Evolutionary conservation across 805 yeast species (phyloP).

Genomic region (Teunomyces gatunensis): DNA sequence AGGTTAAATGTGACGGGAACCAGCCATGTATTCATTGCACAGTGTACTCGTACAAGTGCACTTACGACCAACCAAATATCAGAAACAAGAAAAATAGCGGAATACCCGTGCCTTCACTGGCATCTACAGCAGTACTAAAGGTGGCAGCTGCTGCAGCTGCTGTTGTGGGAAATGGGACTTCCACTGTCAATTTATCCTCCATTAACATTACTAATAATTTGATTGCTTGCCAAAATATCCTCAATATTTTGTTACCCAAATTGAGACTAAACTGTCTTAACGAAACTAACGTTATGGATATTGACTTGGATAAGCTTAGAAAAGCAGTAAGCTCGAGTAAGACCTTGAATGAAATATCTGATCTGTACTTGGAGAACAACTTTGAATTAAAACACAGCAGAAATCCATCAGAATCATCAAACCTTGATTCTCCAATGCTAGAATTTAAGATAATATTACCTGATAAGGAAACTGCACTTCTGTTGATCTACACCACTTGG

Average conservation of each 20-base stretch:
- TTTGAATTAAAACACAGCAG: conserved; percentile 7
- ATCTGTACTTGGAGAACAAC: conserved; percentile 3
- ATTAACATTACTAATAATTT: conserved; percentile 17
- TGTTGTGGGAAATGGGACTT: conserved; percentile 13
- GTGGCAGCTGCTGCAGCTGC: conserved; percentile 14
- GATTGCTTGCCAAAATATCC: conserved; percentile 31
- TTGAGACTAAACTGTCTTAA: conserved; percentile 34
- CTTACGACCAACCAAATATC: conserved; percentile 75
- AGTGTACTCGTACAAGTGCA: conserved; percentile 80
- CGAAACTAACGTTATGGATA: conserved; percentile 19
- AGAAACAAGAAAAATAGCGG: conserved; percentile 45
- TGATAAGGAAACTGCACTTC: conserved; percentile 67
- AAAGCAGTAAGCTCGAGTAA: conserved; percentile 13
- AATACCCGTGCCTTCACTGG: conserved; percentile 24
- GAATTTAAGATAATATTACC: conserved; percentile 73
- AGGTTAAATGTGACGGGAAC: conserved; percentile 77
- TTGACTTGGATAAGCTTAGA: conserved; percentile 36
- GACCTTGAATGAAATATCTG: conserved; percentile 16
- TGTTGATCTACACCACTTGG: conserved; percentile 76
- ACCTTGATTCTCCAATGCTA: conserved; percentile 24
- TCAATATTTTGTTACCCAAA: conserved; percentile 35
- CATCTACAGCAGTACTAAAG: conserved; percentile 18
- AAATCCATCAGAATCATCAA: conserved; percentile 15
- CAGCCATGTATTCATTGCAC: conserved; percentile 83
- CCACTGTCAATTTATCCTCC: conserved; percentile 9